Percentiles rank a stretch among this genome's conserved stretches.
These are phyloP conservation scores for Rhynchosporium graminicola DNA, from an alignment of 2,329 filamentous ascomycete species.

Conservation along the genomic window DNA sequence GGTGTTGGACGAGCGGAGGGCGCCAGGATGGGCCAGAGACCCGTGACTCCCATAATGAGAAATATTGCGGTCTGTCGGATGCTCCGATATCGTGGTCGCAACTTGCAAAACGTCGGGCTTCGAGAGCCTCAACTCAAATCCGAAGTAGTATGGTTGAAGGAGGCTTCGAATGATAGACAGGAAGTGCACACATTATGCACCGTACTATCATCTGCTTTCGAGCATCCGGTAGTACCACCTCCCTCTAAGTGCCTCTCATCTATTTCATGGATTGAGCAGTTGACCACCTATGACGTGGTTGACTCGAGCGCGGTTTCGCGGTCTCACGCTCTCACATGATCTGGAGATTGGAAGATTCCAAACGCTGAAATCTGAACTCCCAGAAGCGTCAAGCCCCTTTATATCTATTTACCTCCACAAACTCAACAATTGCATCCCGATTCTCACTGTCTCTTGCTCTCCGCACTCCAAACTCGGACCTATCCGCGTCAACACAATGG, in stretches of 20 bases:
- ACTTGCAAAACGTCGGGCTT: neutral
- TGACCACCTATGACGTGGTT: conserved; percentile 19
- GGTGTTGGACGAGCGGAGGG: conserved; percentile 95
- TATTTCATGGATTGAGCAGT: neutral
- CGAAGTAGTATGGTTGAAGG: conserved; percentile 14
- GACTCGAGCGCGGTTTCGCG: conserved; percentile 20
- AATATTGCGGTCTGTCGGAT: neutral
- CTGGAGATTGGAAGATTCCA: neutral
- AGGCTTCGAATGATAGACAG: conserved; percentile 8
- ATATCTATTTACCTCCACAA: neutral
- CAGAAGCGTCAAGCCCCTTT: conserved; percentile 3
- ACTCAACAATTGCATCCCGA: neutral
- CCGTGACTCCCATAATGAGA: conserved; percentile 85
- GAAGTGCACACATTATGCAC: conserved; percentile 23
- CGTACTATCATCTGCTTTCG: neutral
- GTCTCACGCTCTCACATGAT: conserved; percentile 4
- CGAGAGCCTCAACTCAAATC: neutral
- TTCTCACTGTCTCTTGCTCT: neutral
- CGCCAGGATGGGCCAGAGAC: conserved; percentile 94
- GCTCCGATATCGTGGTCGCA: neutral
- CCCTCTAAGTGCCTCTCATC: neutral
- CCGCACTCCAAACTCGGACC: neutral
- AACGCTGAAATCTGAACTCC: neutral
- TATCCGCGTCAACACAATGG: conserved; percentile 25
- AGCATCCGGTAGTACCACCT: neutral